Evolutionary conservation across 345 rosid genomes (phyloP).

Genomic region (Turnera subulata): DNA sequence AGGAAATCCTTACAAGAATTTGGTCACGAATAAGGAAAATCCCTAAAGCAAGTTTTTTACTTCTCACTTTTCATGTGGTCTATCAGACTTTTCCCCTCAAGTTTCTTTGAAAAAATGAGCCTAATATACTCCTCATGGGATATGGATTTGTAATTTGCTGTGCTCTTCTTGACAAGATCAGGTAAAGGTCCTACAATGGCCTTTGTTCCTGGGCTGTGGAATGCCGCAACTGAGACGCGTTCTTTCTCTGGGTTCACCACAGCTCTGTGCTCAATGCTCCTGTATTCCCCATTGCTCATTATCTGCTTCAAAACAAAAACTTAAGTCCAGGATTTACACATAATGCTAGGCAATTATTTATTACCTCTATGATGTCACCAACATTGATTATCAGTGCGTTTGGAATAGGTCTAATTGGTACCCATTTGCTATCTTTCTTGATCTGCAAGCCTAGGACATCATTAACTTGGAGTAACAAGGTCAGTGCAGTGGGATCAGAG

Average conservation of each 20-base stretch:
- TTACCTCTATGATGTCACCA: constrained; percentile 40
- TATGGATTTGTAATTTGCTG: constrained; percentile 20
- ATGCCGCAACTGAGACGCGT: constrained; percentile 31
- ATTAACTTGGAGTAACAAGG: constrained; percentile 27
- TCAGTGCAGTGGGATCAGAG: constrained; percentile 36
- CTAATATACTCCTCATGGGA: constrained; percentile 7
- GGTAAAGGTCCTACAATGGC: constrained; percentile 31
- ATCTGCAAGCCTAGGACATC: constrained; percentile 33
- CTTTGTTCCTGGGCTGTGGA: constrained; percentile 25
- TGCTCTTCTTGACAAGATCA: constrained; percentile 6
- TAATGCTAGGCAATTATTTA: too few species aligned
- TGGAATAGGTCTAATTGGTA: constrained; percentile 27
- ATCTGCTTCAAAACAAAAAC: constrained; percentile 14
- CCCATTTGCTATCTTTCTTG: constrained; percentile 29
- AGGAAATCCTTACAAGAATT: too few species aligned
- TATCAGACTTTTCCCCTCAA: constrained; percentile 30
- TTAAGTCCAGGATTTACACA: too few species aligned
- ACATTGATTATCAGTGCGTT: constrained; percentile 32
- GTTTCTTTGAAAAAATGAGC: constrained; percentile 23
- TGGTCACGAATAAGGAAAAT: too few species aligned
- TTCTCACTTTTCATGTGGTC: constrained; percentile 15
- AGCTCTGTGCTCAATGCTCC: constrained; percentile 46
- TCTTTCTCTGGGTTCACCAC: constrained; percentile 35
- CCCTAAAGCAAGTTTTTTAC: too few species aligned
- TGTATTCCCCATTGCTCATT: constrained; percentile 37